Percentiles rank a stretch among this genome's conserved stretches.
Conservation (phyloP, 1,139 yeast genomes). For the Suhomyces choctaworum region DNA sequence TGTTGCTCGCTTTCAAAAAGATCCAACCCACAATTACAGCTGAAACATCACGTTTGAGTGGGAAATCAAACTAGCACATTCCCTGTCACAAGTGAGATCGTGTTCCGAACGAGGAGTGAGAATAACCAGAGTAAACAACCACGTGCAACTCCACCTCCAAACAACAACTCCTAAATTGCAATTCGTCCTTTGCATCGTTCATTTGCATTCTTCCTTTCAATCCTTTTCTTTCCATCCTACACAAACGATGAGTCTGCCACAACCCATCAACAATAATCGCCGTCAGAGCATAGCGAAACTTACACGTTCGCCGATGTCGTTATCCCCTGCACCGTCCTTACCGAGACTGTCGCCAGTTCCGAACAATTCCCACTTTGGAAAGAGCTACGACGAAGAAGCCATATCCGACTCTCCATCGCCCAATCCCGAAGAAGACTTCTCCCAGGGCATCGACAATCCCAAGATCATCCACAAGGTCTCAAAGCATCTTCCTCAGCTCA, state of each 20-base stretch:
- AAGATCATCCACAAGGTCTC: slow-evolving; percentile 26
- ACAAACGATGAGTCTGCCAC: slow-evolving; percentile 9
- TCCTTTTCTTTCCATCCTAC: too few relatives aligned
- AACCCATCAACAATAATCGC: slow-evolving; percentile 7
- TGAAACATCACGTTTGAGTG: too few relatives aligned
- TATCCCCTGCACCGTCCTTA: slow-evolving; percentile 13
- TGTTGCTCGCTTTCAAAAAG: too few relatives aligned
- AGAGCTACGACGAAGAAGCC: slow-evolving; percentile 10
- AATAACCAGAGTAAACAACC: too few relatives aligned
- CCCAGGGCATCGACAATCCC: slow-evolving; percentile 29
- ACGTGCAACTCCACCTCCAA: too few relatives aligned
- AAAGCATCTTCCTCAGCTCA: slow-evolving; percentile 30
- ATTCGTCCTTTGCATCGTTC: too few relatives aligned
- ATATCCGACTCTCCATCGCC: slow-evolving; percentile 12
- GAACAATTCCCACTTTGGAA: slow-evolving; percentile 11
- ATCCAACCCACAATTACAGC: too few relatives aligned
- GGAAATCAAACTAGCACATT: too few relatives aligned
- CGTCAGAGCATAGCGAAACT: slow-evolving; percentile 17
- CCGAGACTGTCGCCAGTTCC: slow-evolving; percentile 5
- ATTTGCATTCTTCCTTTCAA: too few relatives aligned
- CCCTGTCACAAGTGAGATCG: too few relatives aligned
- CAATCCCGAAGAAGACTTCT: slow-evolving; percentile 16
- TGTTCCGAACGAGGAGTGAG: too few relatives aligned
- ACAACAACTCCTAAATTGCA: too few relatives aligned
- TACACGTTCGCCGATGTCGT: slow-evolving; percentile 16